These are phyloP conservation scores for Eimeria necatrix DNA, from an alignment of 169 alveolate species.

Conservation along the genomic window DNA sequence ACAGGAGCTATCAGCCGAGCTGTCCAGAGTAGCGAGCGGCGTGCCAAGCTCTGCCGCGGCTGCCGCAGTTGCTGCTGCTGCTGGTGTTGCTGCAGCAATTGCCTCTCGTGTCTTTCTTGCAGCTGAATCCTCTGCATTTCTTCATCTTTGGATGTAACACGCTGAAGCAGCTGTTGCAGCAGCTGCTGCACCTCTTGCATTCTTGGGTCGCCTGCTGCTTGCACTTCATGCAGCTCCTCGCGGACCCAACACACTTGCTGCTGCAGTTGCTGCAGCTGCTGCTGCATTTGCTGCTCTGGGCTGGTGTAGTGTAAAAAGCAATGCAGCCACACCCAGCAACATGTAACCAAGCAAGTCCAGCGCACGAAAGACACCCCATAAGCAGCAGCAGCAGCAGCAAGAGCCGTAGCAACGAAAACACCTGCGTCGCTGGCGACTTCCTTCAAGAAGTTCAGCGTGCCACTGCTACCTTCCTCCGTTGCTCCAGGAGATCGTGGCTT, in stretches of 20 bases:
- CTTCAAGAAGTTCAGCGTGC: background rate
- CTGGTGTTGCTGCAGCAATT: slow-evolving; percentile 13
- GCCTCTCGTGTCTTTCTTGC: background rate
- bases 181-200: slow-evolving; percentile 48
- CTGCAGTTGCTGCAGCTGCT: slow-evolving; percentile 57
- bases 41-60: background rate
- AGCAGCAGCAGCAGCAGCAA: background rate
- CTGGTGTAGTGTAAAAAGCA: slow-evolving; percentile 20
- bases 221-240: slow-evolving; percentile 45
- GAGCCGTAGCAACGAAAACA: background rate
- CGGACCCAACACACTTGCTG: slow-evolving; percentile 23
- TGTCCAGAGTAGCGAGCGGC: background rate
- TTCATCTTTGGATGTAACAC: background rate
- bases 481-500: background rate
- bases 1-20: background rate
- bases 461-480: background rate
- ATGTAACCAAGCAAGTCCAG: background rate
- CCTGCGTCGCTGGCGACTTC: background rate
- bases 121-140: background rate
- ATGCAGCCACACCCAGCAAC: slow-evolving; percentile 34
- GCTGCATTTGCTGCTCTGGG: slow-evolving; percentile 55
- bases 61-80: background rate
- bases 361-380: slow-evolving; percentile 35
- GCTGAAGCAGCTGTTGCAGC: slow-evolving; percentile 39
- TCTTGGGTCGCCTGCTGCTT: slow-evolving; percentile 39